A percentile compares a stretch with the other conserved stretches of the same genome.
phyloP scores from a whole-genome alignment of 305 asterid species.

The Euphrasia arctica region DNA sequence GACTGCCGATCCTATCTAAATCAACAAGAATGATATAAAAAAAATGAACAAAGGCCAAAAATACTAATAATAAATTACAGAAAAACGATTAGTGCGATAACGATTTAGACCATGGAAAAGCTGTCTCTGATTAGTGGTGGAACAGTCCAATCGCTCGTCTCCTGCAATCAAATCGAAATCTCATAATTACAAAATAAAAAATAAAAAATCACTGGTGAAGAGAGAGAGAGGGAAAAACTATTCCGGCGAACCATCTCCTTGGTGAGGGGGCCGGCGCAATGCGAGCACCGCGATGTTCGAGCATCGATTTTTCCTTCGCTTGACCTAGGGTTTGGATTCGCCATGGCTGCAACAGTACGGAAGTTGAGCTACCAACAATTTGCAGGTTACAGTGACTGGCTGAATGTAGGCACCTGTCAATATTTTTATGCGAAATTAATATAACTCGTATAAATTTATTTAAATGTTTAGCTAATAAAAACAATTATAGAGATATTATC shows the following conservation, averaged over 20 bases:
- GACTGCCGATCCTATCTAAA: slow-evolving; percentile 86
- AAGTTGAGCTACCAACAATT: not conserved
- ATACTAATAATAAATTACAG: not conserved
- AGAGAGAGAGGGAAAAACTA: not conserved
- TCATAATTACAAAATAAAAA: not conserved
- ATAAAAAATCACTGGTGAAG: not conserved
- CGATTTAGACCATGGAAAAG: slow-evolving; percentile 68
- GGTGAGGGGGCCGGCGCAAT: slow-evolving; percentile 80
- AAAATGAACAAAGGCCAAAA: not conserved
- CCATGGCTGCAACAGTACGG: slow-evolving; percentile 27
- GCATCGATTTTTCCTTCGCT: slow-evolving; percentile 27
- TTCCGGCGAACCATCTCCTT: slow-evolving; percentile 57
- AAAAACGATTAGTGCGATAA: not conserved
- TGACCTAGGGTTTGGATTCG: slow-evolving; percentile 24
- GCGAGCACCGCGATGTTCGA: slow-evolving; percentile 49
- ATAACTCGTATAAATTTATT: too few species aligned
- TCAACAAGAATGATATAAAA: not conserved
- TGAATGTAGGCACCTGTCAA: too few species aligned
- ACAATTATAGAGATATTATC: too few species aligned
- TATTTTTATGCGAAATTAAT: too few species aligned
- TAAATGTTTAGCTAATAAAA: too few species aligned
- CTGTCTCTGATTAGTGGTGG: slow-evolving; percentile 78
- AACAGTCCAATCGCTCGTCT: slow-evolving; percentile 79
- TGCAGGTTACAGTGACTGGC: not conserved
- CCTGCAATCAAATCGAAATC: slow-evolving; percentile 40